A percentile compares a stretch with the other conserved stretches of the same genome.
These are phyloP conservation scores for Candida lessepsii DNA, from an alignment of 805 yeast species.

Conservation along the genomic window DNA sequence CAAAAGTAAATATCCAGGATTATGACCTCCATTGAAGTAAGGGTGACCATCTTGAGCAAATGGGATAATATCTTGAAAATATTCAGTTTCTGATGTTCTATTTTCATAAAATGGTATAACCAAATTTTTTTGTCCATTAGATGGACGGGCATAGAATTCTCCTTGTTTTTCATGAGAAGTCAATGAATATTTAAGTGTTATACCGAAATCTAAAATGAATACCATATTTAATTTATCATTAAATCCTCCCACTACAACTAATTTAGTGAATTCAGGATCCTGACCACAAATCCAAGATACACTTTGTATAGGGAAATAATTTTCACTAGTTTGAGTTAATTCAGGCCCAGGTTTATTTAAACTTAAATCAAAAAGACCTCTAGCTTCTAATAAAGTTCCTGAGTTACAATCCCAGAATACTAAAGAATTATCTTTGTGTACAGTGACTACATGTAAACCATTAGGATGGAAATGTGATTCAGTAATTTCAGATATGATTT, in stretches of 20 bases:
- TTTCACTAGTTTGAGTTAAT: conserved; percentile 14
- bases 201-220: conserved; percentile 70
- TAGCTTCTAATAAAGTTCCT: conserved; percentile 71
- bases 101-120: conserved; percentile 24
- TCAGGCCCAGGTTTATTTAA: conserved; percentile 52
- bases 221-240: conserved; percentile 29
- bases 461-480: conserved; percentile 88
- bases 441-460: conserved; percentile 78
- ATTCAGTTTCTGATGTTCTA: conserved; percentile 22
- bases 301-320: conserved; percentile 45
- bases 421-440: conserved; percentile 78
- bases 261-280: conserved; percentile 77
- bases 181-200: conserved; percentile 72
- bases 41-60: conserved; percentile 52
- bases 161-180: conserved; percentile 86
- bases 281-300: conserved; percentile 76
- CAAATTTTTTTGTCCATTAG: conserved; percentile 33
- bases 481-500: conserved; percentile 28
- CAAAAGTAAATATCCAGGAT: conserved; percentile 64
- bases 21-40: conserved; percentile 75
- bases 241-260: conserved; percentile 71
- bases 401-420: conserved; percentile 91
- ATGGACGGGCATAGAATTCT: conserved; percentile 67
- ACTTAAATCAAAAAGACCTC: conserved; percentile 64
- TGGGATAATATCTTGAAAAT: conserved; percentile 28